Evolutionary conservation across 768 basidiomycete species (phyloP).

Genomic region (Collybia nuda): DNA sequence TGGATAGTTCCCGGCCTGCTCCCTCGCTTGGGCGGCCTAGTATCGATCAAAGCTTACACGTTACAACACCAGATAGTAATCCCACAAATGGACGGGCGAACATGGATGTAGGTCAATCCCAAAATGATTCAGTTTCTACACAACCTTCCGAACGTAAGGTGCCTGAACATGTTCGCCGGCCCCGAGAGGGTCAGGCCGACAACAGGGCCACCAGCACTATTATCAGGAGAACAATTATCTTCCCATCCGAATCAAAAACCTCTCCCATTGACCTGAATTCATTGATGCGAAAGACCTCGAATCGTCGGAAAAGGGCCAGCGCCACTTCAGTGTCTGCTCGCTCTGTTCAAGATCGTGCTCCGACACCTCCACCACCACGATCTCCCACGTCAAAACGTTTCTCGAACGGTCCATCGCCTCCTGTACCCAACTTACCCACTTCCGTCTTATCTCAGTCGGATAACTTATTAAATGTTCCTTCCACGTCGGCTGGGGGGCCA

Average conservation of each 20-base stretch:
- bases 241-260: constrained; percentile 64
- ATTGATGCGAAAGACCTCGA: constrained; percentile 54
- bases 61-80: constrained; percentile 17
- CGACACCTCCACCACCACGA: constrained; percentile 83
- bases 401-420: constrained; percentile 65
- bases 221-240: constrained; percentile 78
- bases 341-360: constrained; percentile 78
- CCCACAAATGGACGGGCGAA: constrained; percentile 20
- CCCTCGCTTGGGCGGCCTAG: constrained; percentile 11
- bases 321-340: constrained; percentile 60
- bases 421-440: constrained; percentile 63
- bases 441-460: constrained; percentile 46
- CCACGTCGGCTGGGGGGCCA: constrained; percentile 35
- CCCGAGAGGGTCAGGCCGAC: constrained; percentile 36
- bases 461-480: constrained; percentile 35
- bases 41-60: constrained; percentile 12
- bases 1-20: constrained; percentile 20
- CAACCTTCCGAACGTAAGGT: constrained; percentile 34
- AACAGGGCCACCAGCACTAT: constrained; percentile 43
- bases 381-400: constrained; percentile 55
- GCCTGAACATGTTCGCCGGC: constrained; percentile 36
- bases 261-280: constrained; percentile 58
- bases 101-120: constrained; percentile 17
- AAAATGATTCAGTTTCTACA: constrained; percentile 29
- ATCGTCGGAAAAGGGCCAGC: constrained; percentile 64